Base-by-base conservation (phyloP, 352 stramenopile species). In the Phytophthora cactorum region DNA sequence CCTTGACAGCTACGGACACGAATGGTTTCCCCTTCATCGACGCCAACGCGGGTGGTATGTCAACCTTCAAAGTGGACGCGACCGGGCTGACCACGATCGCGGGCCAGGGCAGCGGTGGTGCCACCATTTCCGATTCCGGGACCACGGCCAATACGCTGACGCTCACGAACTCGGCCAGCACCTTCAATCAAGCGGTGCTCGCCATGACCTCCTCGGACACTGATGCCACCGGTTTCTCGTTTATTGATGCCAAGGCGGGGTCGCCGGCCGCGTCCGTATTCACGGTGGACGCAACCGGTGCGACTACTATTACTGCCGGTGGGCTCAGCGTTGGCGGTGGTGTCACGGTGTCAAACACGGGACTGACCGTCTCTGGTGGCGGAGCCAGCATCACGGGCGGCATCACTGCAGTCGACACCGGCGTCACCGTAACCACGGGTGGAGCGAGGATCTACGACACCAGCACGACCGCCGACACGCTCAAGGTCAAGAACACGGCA, bases 191-290 rank as follows among this genome's bases (percentile, higher is more conserved):
- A n/a, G n/a, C n/a, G n/a, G n/a, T n/a, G n/a, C n/a, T n/a, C n/a
- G 39, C 10, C 4, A 39, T 8, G 34, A 39, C 34, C 15, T 22
- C 17, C 17, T 22, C 17, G 17, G 15, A 45, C 14, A 43, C 6
- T 27, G 22, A 22, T 22, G 17, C 0, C 17, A 22, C n/a, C 3
- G 54, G 27, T 1, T 73, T 66, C 45, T 63, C 52, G 5, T 47
- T 81, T 22, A 72, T 81, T 31, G 70, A 73, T 36, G 63, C 56
- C 0, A 60, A 71, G 39, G 66, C 14, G 0, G 56, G 49, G 7
- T 28, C 47, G 3, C 2, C 27, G 8, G 29, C 22, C 1, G 52
- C 11, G 1, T 39, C 31, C 4, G 41, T 66, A 2, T 80, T 81
- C 34, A 65, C 57, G 0, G 69, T 84, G 2, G 57, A 59, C 2